Percentiles rank a stretch among this genome's conserved stretches.
Conservation (phyloP, 768 basidiomycete genomes). For the Macrolepiota dolichaula region DNA sequence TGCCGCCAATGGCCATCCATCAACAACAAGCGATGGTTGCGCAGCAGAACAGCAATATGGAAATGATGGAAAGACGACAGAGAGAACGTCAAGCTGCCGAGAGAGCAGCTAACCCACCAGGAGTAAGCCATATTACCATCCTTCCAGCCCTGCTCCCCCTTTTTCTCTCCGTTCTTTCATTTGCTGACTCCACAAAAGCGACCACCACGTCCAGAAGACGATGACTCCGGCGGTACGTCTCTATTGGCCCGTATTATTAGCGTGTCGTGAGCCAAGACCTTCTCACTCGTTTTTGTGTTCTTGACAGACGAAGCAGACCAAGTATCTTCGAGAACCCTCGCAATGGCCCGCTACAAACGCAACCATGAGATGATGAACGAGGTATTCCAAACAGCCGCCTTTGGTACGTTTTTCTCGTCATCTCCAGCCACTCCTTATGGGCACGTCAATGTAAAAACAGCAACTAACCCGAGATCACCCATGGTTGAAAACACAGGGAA, state of each 20-base stretch:
- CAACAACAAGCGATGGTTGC: slow-evolving; percentile 66
- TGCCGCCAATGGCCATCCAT: slow-evolving; percentile 29
- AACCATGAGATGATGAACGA: slow-evolving; percentile 87
- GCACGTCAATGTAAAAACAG: not conserved
- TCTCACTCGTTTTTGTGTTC: not conserved
- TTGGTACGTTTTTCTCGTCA: slow-evolving; percentile 34
- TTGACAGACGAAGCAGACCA: slow-evolving; percentile 58
- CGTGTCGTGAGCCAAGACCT: not conserved
- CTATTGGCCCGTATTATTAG: not conserved
- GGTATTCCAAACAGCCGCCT: slow-evolving; percentile 72
- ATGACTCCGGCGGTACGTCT: slow-evolving; percentile 61
- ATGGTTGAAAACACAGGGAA: slow-evolving; percentile 31
- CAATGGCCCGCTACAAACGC: slow-evolving; percentile 67
- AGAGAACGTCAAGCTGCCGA: slow-evolving; percentile 30
- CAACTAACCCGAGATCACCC: not conserved
- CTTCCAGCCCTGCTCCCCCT: not conserved
- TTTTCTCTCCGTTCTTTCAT: not conserved
- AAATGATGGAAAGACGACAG: slow-evolving; percentile 59
- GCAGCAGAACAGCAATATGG: slow-evolving; percentile 73
- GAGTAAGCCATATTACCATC: slow-evolving; percentile 28
- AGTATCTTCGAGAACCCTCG: slow-evolving; percentile 70
- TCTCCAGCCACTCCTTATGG: not conserved
- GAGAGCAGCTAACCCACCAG: slow-evolving; percentile 36
- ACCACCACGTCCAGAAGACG: slow-evolving; percentile 43
- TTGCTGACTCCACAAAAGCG: slow-evolving; percentile 23